Evolutionary conservation across 305 asterid genomes (phyloP), one percentile per base, ranked within the genome.

Genomic region (Lippia alba): DNA sequence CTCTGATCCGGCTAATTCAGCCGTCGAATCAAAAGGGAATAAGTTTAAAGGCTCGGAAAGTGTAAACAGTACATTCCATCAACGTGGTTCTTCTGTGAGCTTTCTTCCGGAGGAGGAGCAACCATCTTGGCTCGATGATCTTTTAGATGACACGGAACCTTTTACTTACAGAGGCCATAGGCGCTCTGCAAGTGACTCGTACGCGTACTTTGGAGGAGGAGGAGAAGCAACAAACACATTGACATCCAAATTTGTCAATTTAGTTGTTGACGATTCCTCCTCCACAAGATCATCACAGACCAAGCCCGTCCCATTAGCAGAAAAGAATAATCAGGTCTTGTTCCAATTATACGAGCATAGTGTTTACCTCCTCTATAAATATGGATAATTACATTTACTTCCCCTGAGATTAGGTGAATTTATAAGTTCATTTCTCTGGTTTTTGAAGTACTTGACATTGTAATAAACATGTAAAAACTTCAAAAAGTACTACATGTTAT

Each of bases 41-140:
- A 24, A 24, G 30, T 12, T 36, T 33, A 59, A 49, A 69, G 32
- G 40, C 10, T 33, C 17, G 12, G 84, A 80, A 48, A 74, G 68
- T 24, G 18, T 8, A 7, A 66, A 12, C 36, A 7, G 10, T 8
- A 24, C 30, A 24, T 59, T 61, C 79, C 89, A 80, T 46, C 87
- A 86, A 9, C 87, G 84, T 39, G 76, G 86, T 64, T 78, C 82
- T 2, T 86, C 92, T 0, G 89, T 81, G 72, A 85, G 83, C 80
- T 77, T 82, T 49, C 81, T 79, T 33, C 20, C 69, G 5, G 89
- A 84, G 67, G 89, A 84, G 69, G 92, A 88, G 69, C 90, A 88
- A 57, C 95, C 90, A 9, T 70, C 82, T 18, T 88, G 95, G 95
- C 84, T 88, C 0, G 95, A 88, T 33, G 95, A 88, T 30, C 95